phyloP scores from a whole-genome alignment of 768 basidiomycete species.

The Tulasnella sp. region DNA sequence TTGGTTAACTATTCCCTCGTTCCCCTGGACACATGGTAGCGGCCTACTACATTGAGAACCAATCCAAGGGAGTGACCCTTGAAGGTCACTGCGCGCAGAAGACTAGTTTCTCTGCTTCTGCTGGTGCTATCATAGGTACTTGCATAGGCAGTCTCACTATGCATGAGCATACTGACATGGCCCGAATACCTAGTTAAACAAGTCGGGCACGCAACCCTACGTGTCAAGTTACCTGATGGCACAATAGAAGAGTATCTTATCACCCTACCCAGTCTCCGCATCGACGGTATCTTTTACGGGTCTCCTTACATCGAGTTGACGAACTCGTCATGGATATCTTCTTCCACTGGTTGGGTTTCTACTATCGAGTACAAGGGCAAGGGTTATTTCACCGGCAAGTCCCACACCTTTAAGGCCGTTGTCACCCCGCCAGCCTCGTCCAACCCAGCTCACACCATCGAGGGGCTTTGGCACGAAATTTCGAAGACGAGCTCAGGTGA shows the following conservation, averaged over 20 bases:
- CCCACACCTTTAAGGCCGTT: slow-evolving; percentile 82
- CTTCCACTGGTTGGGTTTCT: slow-evolving; percentile 46
- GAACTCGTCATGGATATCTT: slow-evolving; percentile 68
- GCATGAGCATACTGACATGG: slow-evolving; percentile 22
- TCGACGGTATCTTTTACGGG: slow-evolving; percentile 71
- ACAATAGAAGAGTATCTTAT: slow-evolving; percentile 66
- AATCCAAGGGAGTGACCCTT: slow-evolving; percentile 57
- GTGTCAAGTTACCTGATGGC: slow-evolving; percentile 46
- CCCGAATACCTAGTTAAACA: slow-evolving; percentile 58
- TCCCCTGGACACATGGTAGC: too few relatives aligned
- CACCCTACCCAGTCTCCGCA: slow-evolving; percentile 81
- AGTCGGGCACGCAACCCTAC: slow-evolving; percentile 83
- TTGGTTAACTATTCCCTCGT: too few relatives aligned
- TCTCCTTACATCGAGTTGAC: slow-evolving; percentile 86
- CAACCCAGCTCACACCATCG: slow-evolving; percentile 39
- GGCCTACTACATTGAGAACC: slow-evolving; percentile 78
- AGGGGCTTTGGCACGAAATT: slow-evolving; percentile 70
- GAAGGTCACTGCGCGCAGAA: slow-evolving; percentile 90
- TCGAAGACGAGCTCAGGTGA: slow-evolving; percentile 20
- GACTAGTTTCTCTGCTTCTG: slow-evolving; percentile 78
- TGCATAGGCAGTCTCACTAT: neutral
- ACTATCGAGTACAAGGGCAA: slow-evolving; percentile 90
- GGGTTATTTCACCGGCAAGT: slow-evolving; percentile 88
- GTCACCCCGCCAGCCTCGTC: slow-evolving; percentile 35
- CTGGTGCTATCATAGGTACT: slow-evolving; percentile 35